These are phyloP conservation scores for Pseudocercospora ulei DNA, from an alignment of 2,329 filamentous ascomycete genomes.

Conservation along the genomic window DNA sequence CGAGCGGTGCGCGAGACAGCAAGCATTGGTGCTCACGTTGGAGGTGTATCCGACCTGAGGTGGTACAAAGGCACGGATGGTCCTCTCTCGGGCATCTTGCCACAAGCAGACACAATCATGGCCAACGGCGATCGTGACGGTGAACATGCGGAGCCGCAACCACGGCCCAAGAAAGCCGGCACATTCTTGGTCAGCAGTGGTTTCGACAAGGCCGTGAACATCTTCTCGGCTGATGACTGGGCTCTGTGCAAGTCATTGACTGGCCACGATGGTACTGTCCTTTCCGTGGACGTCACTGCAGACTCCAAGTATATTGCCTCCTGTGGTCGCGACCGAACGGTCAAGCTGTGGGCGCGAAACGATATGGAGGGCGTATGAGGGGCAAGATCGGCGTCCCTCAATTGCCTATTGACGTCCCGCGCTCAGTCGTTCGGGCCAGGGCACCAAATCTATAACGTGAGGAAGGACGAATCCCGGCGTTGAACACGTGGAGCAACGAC, in stretches of 20 bases:
- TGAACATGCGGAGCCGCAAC: slow-evolving; percentile 6
- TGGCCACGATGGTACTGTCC: slow-evolving; percentile 84
- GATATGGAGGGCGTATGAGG: slow-evolving; percentile 47
- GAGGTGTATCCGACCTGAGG: slow-evolving; percentile 80
- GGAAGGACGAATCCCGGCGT: too few relatives aligned
- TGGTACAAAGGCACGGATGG: slow-evolving; percentile 89
- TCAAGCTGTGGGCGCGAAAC: slow-evolving; percentile 91
- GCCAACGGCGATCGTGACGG: slow-evolving; percentile 17
- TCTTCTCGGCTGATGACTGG: slow-evolving; percentile 97
- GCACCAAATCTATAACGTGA: too few relatives aligned
- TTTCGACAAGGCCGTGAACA: slow-evolving; percentile 89
- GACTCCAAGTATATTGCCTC: slow-evolving; percentile 90
- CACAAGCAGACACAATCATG: slow-evolving; percentile 38
- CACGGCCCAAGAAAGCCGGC: slow-evolving; percentile 66
- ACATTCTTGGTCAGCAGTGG: slow-evolving; percentile 86
- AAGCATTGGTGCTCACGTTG: slow-evolving; percentile 80
- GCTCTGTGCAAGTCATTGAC: slow-evolving; percentile 74
- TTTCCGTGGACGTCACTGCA: slow-evolving; percentile 76
- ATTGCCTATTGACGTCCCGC: too few relatives aligned
- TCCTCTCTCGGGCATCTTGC: slow-evolving; percentile 52
- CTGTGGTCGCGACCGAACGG: slow-evolving; percentile 84
- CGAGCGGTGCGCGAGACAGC: slow-evolving; percentile 75
- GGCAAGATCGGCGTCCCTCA: too few relatives aligned
- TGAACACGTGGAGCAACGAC: too few relatives aligned
- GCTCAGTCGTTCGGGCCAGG: too few relatives aligned